Percentiles rank a stretch among this genome's conserved stretches.
Evolutionary conservation across 257 asterid species (phyloP).

Genomic region (Plantago ovata): DNA sequence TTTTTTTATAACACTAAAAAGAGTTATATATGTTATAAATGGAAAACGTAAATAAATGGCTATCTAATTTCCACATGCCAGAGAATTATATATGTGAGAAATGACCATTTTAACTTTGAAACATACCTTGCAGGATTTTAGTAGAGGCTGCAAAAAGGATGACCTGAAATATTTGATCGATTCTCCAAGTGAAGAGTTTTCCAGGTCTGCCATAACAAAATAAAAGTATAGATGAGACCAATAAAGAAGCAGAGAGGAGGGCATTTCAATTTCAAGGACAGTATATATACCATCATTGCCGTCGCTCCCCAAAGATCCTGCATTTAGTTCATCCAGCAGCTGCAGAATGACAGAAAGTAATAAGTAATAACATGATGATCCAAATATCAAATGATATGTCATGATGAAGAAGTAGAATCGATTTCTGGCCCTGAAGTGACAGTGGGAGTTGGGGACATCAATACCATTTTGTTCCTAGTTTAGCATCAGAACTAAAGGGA

Average conservation of each 20-base stretch:
- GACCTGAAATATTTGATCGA: slow-evolving; percentile 67
- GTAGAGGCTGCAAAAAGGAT: slow-evolving; percentile 78
- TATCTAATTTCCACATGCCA: neutral
- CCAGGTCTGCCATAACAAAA: slow-evolving; percentile 52
- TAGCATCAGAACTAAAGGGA: no score
- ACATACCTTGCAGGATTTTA: slow-evolving; percentile 89
- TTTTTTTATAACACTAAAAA: no score
- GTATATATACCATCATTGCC: neutral
- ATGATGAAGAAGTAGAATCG: no score
- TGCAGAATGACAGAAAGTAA: slow-evolving; percentile 30
- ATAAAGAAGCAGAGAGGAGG: no score
- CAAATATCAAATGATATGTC: no score
- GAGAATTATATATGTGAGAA: slow-evolving; percentile 3
- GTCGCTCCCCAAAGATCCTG: slow-evolving; percentile 47
- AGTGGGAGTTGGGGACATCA: no score
- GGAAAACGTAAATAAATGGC: neutral
- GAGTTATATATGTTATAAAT: no score
- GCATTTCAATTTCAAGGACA: neutral
- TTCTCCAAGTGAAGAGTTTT: slow-evolving; percentile 68
- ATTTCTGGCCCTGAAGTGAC: no score
- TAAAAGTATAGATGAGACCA: no score
- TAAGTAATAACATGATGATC: neutral
- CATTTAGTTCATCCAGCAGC: slow-evolving; percentile 83
- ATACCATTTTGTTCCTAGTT: no score
- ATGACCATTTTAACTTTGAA: slow-evolving; percentile 10